phyloP scores from a whole-genome alignment of 768 basidiomycete genomes.

The Kwoniella heveanensis region DNA sequence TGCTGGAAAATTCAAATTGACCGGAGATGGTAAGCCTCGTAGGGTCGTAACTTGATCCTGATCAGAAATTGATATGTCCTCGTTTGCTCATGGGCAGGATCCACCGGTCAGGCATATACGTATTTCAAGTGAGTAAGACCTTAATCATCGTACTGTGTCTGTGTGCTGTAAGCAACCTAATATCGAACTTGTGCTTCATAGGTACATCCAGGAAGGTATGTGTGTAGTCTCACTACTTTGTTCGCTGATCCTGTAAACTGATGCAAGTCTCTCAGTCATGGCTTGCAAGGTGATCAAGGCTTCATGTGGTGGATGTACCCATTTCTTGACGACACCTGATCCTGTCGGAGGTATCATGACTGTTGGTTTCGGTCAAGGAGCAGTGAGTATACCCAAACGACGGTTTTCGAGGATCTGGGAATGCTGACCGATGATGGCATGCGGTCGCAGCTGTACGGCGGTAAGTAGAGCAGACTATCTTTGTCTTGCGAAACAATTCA shows the following conservation, averaged over 20 bases:
- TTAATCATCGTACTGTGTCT: too few species aligned
- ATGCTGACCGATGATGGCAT: too few species aligned
- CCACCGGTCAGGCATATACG: constrained; percentile 84
- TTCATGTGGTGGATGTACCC: constrained; percentile 81
- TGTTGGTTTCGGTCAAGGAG: constrained; percentile 61
- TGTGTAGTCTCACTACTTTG: constrained; percentile 59
- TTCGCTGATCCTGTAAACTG: constrained; percentile 14
- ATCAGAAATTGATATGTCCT: constrained; percentile 2
- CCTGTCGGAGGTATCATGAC: constrained; percentile 76
- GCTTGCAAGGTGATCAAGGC: constrained; percentile 74
- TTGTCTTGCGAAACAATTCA: too few species aligned
- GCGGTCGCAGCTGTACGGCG: constrained; percentile 42
- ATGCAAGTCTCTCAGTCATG: constrained; percentile 57
- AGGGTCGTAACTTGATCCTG: constrained; percentile 10
- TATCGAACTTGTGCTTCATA: constrained; percentile 42
- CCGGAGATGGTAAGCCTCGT: constrained; percentile 72
- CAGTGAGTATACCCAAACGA: constrained; percentile 19
- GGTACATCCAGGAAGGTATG: constrained; percentile 82
- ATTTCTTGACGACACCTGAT: constrained; percentile 74
- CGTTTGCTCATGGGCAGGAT: constrained; percentile 61
- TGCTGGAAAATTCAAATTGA: constrained; percentile 80
- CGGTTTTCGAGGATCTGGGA: too few species aligned
- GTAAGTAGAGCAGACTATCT: constrained; percentile 18
- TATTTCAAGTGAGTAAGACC: constrained; percentile 61
- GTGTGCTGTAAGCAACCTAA: too few species aligned